Conservation (phyloP, 495 filamentous ascomycete genomes). For the Terfezia boudieri region DNA sequence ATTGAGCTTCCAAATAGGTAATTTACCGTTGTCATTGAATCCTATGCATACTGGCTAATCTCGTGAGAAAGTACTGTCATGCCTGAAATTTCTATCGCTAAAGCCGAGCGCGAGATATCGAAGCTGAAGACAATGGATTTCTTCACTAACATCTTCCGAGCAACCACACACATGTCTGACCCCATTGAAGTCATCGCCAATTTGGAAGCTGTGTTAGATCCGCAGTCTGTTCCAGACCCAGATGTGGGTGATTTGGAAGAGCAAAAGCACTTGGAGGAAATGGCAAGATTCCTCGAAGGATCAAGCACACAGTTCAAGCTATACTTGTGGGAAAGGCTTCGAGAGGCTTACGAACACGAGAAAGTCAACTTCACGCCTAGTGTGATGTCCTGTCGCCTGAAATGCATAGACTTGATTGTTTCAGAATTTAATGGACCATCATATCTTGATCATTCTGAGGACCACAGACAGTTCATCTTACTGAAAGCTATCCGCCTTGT, state of each 20-base stretch:
- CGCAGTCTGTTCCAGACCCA: slow-evolving; percentile 30
- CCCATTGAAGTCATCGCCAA: slow-evolving; percentile 69
- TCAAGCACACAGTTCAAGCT: slow-evolving; percentile 62
- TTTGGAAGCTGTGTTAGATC: slow-evolving; percentile 76
- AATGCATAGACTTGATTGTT: slow-evolving; percentile 62
- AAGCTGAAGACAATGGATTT: slow-evolving; percentile 90
- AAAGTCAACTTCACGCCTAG: slow-evolving; percentile 53
- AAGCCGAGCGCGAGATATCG: slow-evolving; percentile 71
- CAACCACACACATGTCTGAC: slow-evolving; percentile 32
- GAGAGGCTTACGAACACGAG: slow-evolving; percentile 58
- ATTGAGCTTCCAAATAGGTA: slow-evolving; percentile 35
- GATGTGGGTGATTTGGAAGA: slow-evolving; percentile 13
- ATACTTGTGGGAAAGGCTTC: slow-evolving; percentile 68
- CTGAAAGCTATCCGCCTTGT: slow-evolving; percentile 29
- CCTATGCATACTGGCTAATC: background rate
- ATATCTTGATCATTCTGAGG: slow-evolving; percentile 35
- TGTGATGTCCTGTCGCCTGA: slow-evolving; percentile 62
- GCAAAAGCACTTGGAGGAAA: slow-evolving; percentile 33
- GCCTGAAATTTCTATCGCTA: slow-evolving; percentile 61
- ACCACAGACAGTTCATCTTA: slow-evolving; percentile 42
- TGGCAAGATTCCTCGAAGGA: slow-evolving; percentile 59
- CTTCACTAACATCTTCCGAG: slow-evolving; percentile 62
- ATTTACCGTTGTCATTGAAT: background rate
- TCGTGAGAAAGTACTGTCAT: slow-evolving; percentile 55
- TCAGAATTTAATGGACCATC: slow-evolving; percentile 41